Base-by-base conservation (phyloP, 2,329 filamentous ascomycete genomes). In the Anthostomella pinea region DNA sequence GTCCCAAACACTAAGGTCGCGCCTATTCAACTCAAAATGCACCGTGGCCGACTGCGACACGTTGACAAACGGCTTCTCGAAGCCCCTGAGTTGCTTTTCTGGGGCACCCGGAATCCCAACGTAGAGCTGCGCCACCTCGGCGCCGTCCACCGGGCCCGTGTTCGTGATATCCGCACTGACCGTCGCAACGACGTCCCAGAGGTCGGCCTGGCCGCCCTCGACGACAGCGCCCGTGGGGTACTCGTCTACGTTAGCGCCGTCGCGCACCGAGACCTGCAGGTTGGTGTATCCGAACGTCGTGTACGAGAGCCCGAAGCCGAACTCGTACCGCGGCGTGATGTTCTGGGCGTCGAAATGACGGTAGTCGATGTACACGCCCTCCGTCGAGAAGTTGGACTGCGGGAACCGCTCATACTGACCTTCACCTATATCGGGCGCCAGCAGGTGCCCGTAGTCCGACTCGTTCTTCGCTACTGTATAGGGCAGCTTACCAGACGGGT, bases 1-100 rank as follows among this genome's bases (percentile, higher is more conserved):
- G 53, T 85, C 78, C 83, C 82, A 86, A 17, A 78, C 67, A 57
- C 80, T 85, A 31, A 86, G 52, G 51, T 86, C 82, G 41, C 80
- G 72, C 25, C 82, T 68, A 13, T 70, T 83, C 24, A 86, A 54
- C 17, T 65, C 54, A 38, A 85, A 75, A 0, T 50, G 58, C 0
- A 81, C 61, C 0, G 62, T 68, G 11, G 62, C 59, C 13, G 59
- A 67, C 38, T 68, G 56, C 0, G 69, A 68, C 0, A 67, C 63
- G 10, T 66, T 61, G 28, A 85, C 45, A 11, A 62, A 64, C 0
- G 71, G 64, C 64, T 85, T 85, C 34, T 77, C 75, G 41, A 85
- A 85, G 6, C 82, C 81, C 6, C 81, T 68, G n/a, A 86, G 65
- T 55, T 85, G 79, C 25, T 70, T 64, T 1, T 69, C 59, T 0